Conservation (phyloP, 1,284 basidiomycete species). For the Schizophyllum amplum region DNA sequence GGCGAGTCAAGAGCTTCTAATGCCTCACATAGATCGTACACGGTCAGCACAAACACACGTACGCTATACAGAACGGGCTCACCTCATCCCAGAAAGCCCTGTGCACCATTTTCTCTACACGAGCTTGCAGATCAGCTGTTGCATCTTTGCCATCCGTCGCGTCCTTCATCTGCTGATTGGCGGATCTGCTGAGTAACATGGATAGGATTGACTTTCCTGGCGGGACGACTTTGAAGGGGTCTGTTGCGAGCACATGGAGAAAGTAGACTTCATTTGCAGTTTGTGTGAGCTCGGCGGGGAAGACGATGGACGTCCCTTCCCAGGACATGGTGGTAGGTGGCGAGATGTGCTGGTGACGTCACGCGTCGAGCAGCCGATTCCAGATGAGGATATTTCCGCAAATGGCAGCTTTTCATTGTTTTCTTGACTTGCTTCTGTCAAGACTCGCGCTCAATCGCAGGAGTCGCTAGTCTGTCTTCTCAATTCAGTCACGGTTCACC, state of each 20-base stretch:
- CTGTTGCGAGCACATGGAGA: constrained; percentile 53
- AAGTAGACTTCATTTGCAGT: constrained; percentile 49
- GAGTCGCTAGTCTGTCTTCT: too few relatives aligned
- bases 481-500: too few relatives aligned
- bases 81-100: constrained; percentile 70
- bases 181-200: constrained; percentile 38
- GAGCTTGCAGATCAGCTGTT: constrained; percentile 31
- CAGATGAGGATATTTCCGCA: too few relatives aligned
- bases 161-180: constrained; percentile 14
- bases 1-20: constrained; percentile 28
- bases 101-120: constrained; percentile 48
- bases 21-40: constrained; percentile 12
- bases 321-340: neutral
- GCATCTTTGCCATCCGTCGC: constrained; percentile 13
- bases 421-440: too few relatives aligned
- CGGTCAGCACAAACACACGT: too few relatives aligned
- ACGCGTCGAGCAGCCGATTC: too few relatives aligned
- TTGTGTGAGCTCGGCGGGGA: constrained; percentile 46
- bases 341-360: neutral
- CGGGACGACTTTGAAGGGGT: constrained; percentile 49
- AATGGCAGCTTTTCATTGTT: too few relatives aligned
- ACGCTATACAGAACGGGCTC: too few relatives aligned
- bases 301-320: neutral
- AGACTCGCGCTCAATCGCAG: too few relatives aligned
- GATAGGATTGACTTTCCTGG: constrained; percentile 63